Conservation (phyloP, 768 basidiomycete genomes). For the Termitomyces sp. region DNA sequence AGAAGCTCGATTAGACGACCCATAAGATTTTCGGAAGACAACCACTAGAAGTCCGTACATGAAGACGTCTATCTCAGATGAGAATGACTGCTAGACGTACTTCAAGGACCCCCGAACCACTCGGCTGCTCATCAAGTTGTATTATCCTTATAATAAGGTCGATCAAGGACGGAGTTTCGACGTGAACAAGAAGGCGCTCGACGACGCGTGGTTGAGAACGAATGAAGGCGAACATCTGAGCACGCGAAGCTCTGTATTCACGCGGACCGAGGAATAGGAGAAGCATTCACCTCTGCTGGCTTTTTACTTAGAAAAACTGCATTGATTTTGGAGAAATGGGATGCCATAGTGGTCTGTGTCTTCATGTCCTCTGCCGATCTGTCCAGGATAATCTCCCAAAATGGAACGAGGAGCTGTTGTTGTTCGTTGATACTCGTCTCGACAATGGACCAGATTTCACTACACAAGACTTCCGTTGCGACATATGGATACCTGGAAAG, state of each 20-base stretch:
- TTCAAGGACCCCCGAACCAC: slow-evolving; percentile 79
- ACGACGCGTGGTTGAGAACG: slow-evolving; percentile 77
- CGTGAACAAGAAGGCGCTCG: slow-evolving; percentile 75
- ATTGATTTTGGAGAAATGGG: slow-evolving; percentile 94
- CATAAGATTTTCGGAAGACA: slow-evolving; percentile 81
- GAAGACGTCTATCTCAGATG: slow-evolving; percentile 6
- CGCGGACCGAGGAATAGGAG: slow-evolving; percentile 18
- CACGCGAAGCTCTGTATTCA: slow-evolving; percentile 21
- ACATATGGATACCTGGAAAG: slow-evolving; percentile 78
- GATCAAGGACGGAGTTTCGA: slow-evolving; percentile 86
- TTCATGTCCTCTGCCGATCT: slow-evolving; percentile 82
- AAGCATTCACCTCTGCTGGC: slow-evolving; percentile 71
- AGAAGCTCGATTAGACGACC: slow-evolving; percentile 75
- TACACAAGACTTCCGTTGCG: slow-evolving; percentile 91
- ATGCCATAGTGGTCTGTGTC: slow-evolving; percentile 79
- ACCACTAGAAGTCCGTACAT: slow-evolving; percentile 52
- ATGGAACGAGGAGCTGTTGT: slow-evolving; percentile 70
- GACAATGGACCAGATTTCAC: slow-evolving; percentile 92
- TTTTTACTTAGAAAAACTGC: slow-evolving; percentile 84
- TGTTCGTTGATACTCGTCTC: slow-evolving; percentile 77
- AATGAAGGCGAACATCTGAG: slow-evolving; percentile 90
- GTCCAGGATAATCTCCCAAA: slow-evolving; percentile 89
- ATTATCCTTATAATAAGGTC: slow-evolving; percentile 89
- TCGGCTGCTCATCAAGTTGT: slow-evolving; percentile 80
- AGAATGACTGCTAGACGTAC: slow-evolving; percentile 45